Evolutionary conservation across 176 grass and related monocot species (phyloP).

Genomic region (Carex scoparia): DNA sequence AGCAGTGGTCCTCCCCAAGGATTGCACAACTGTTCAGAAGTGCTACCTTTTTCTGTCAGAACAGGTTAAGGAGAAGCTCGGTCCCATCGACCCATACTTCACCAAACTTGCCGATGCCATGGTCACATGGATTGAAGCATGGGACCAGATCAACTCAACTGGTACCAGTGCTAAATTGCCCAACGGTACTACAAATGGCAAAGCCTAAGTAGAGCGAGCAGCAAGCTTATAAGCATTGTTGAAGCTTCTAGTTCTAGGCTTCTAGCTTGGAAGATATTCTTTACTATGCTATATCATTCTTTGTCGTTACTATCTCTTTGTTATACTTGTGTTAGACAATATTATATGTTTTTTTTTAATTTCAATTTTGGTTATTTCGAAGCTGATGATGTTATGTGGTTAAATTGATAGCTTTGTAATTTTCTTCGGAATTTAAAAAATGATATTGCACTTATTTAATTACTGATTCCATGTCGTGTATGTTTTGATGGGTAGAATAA

Average conservation of each 20-base stretch:
- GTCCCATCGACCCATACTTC: slow-evolving; percentile 54
- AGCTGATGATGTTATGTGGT: slow-evolving; percentile 4
- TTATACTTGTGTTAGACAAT: slow-evolving; percentile 20
- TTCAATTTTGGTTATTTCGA: slow-evolving; percentile 11
- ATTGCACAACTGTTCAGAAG: slow-evolving; percentile 30
- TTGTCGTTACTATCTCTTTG: background rate
- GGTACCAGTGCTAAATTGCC: background rate
- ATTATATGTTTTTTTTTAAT: background rate
- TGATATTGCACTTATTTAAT: slow-evolving; percentile 1
- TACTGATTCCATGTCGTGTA: background rate
- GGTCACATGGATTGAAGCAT: slow-evolving; percentile 91
- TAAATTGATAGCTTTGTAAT: slow-evolving; percentile 12
- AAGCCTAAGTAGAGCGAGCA: background rate
- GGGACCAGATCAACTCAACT: slow-evolving; percentile 73
- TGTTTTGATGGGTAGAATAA: background rate
- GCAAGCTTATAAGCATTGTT: background rate
- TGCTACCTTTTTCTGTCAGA: slow-evolving; percentile 36
- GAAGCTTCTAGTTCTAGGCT: slow-evolving; percentile 17
- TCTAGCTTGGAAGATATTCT: slow-evolving; percentile 24
- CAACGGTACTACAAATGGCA: background rate
- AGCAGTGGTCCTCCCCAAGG: slow-evolving; percentile 23
- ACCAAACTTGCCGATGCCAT: slow-evolving; percentile 82
- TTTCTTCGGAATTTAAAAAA: slow-evolving; percentile 7
- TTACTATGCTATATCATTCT: slow-evolving; percentile 2
- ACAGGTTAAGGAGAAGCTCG: slow-evolving; percentile 38